A percentile compares a stretch with the other conserved stretches of the same genome.
These are phyloP conservation scores for Chlamydomonas eustigma DNA, from an alignment of 139 green algal species.

Conservation along the genomic window DNA sequence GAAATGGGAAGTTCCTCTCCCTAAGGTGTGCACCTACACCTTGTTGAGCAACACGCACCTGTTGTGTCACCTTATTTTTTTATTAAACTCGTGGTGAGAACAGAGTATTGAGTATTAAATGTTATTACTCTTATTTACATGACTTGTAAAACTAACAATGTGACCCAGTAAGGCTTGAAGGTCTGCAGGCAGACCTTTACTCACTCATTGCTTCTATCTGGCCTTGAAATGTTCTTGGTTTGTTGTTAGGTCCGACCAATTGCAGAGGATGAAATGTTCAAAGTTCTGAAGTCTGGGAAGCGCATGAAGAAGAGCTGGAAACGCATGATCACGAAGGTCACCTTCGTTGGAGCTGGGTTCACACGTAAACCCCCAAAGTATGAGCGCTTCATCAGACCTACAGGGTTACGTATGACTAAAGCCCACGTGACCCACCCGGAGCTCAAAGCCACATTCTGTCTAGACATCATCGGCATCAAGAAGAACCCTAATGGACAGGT, in stretches of 20 bases:
- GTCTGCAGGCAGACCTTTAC: too few relatives aligned
- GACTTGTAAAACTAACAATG: too few relatives aligned
- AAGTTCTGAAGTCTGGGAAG: slow-evolving; percentile 89
- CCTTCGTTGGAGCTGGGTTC: slow-evolving; percentile 94
- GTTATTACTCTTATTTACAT: too few relatives aligned
- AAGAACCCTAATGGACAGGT: slow-evolving; percentile 97
- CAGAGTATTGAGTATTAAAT: too few relatives aligned
- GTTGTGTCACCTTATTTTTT: too few relatives aligned
- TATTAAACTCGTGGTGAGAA: too few relatives aligned
- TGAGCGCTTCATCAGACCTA: slow-evolving; percentile 97
- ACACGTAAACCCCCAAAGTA: slow-evolving; percentile 99
- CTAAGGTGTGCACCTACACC: slow-evolving; percentile 95
- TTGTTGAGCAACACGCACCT: too few relatives aligned
- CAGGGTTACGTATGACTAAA: slow-evolving; percentile 96
- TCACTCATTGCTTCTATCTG: background rate
- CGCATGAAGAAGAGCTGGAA: slow-evolving; percentile 97
- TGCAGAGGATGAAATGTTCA: slow-evolving; percentile 99
- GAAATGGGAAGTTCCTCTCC: slow-evolving; percentile 99
- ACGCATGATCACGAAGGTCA: slow-evolving; percentile 99
- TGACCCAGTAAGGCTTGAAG: too few relatives aligned
- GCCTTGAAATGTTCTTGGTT: background rate
- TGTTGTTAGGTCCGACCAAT: slow-evolving; percentile 80
- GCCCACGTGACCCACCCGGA: slow-evolving; percentile 98
- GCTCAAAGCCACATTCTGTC: slow-evolving; percentile 95
- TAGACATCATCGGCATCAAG: slow-evolving; percentile 98